These are phyloP conservation scores for Tolypocladium ophioglossoides DNA, from an alignment of 2,329 filamentous ascomycete genomes.

Conservation along the genomic window DNA sequence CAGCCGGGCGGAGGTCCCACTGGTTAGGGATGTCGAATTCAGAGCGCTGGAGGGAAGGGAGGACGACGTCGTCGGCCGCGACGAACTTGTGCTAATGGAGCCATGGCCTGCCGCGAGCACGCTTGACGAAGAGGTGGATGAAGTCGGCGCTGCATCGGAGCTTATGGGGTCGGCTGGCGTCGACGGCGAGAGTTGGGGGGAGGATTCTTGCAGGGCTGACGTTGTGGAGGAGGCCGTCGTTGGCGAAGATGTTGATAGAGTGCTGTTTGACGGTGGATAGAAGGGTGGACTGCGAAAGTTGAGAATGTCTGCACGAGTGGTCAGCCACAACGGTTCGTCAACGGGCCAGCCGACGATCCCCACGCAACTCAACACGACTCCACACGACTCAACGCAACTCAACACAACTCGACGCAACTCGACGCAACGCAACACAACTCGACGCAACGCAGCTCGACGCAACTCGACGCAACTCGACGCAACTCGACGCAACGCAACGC, in stretches of 20 bases:
- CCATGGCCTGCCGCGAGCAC: neutral
- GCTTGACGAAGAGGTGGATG: neutral
- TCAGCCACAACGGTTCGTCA: neutral
- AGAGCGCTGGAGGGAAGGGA: neutral
- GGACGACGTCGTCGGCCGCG: neutral
- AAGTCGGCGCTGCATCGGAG: neutral
- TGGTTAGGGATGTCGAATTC: neutral
- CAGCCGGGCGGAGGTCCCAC: neutral
- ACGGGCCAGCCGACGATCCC: neutral
- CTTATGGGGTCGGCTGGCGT: neutral
- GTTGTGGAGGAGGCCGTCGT: neutral
- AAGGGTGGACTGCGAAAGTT: neutral
- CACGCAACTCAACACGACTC: no score
- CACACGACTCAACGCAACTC: neutral
- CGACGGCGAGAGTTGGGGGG: neutral
- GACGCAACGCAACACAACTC: constrained; percentile 6
- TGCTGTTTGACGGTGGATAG: neutral
- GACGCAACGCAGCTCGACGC: neutral
- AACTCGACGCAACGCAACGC: neutral
- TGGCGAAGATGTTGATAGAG: neutral
- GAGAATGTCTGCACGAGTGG: neutral
- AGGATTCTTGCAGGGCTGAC: neutral
- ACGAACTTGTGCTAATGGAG: neutral
- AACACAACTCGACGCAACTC: neutral
- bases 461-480: no score